Percentiles rank a stretch among this genome's conserved stretches.
Evolutionary conservation across 2,329 filamentous ascomycete species (phyloP).

Genomic region (Calonectria honghensis): DNA sequence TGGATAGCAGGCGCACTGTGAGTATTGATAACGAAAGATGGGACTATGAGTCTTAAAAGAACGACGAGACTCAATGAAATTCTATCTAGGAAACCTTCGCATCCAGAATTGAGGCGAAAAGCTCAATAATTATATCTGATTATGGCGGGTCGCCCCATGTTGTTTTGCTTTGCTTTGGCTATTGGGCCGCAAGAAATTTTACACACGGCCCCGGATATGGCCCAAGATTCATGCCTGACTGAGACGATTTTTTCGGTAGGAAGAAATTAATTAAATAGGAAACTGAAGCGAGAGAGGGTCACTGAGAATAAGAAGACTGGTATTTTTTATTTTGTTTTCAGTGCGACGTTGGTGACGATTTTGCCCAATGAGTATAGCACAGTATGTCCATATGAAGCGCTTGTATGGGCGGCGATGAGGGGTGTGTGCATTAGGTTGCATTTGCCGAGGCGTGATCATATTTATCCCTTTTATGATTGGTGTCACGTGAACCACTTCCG

Average conservation of each 20-base stretch:
- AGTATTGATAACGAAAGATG: neutral
- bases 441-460: conserved; percentile 37
- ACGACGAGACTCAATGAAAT: neutral
- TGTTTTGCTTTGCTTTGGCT: conserved; percentile 32
- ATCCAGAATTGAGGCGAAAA: conserved; percentile 16
- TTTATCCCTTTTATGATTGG: conserved; percentile 23
- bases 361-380: neutral
- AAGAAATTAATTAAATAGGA: conserved; percentile 7
- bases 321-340: neutral
- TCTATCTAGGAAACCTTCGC: neutral
- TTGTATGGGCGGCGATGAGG: conserved; percentile 3
- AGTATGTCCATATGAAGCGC: conserved; percentile 11
- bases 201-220: conserved; percentile 23
- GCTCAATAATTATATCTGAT: conserved; percentile 18
- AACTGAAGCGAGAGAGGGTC: neutral
- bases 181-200: conserved; percentile 36
- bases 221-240: conserved; percentile 30
- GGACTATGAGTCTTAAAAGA: neutral
- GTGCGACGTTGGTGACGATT: conserved; percentile 1
- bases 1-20: conserved; percentile 28
- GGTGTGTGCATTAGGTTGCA: conserved; percentile 30
- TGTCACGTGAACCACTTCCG: conserved; percentile 53
- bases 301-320: neutral
- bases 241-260: neutral
- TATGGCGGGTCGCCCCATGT: conserved; percentile 7